Evolutionary conservation across 1,139 yeast species (phyloP).

Genomic region (Yamadazyma spencermartinsiae): DNA sequence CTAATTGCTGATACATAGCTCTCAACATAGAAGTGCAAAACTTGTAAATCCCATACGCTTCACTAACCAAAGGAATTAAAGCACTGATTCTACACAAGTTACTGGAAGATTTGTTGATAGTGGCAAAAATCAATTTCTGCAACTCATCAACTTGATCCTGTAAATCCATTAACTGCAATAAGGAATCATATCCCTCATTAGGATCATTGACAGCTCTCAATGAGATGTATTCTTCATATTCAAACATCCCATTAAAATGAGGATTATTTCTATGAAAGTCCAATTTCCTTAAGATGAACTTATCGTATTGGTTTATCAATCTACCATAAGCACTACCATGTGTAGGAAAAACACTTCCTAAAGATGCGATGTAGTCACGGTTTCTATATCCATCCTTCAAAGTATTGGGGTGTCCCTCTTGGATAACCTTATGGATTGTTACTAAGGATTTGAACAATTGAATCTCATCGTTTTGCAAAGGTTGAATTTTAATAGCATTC

Average conservation of each 20-base stretch:
- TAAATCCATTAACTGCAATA: slow-evolving; percentile 79
- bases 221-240: slow-evolving; percentile 91
- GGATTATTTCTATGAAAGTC: slow-evolving; percentile 83
- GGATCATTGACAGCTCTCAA: slow-evolving; percentile 89
- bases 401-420: slow-evolving; percentile 91
- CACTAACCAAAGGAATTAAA: slow-evolving; percentile 89
- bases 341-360: slow-evolving; percentile 42
- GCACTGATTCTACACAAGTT: slow-evolving; percentile 87
- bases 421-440: slow-evolving; percentile 87
- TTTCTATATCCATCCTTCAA: slow-evolving; percentile 81
- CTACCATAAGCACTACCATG: slow-evolving; percentile 62
- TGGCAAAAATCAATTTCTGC: slow-evolving; percentile 74
- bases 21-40: slow-evolving; percentile 88
- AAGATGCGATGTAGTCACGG: slow-evolving; percentile 43
- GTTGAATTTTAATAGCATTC: slow-evolving; percentile 79
- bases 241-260: slow-evolving; percentile 93
- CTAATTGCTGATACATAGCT: slow-evolving; percentile 79
- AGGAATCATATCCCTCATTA: slow-evolving; percentile 91
- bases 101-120: slow-evolving; percentile 61
- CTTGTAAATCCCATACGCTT: slow-evolving; percentile 89
- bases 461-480: slow-evolving; percentile 78
- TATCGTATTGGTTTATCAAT: slow-evolving; percentile 75
- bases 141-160: slow-evolving; percentile 85
- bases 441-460: slow-evolving; percentile 88
- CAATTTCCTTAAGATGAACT: slow-evolving; percentile 68